Base-by-base conservation (phyloP, 192 early-diverging fungal genomes). In the Gamsiella multidivaricata region DNA sequence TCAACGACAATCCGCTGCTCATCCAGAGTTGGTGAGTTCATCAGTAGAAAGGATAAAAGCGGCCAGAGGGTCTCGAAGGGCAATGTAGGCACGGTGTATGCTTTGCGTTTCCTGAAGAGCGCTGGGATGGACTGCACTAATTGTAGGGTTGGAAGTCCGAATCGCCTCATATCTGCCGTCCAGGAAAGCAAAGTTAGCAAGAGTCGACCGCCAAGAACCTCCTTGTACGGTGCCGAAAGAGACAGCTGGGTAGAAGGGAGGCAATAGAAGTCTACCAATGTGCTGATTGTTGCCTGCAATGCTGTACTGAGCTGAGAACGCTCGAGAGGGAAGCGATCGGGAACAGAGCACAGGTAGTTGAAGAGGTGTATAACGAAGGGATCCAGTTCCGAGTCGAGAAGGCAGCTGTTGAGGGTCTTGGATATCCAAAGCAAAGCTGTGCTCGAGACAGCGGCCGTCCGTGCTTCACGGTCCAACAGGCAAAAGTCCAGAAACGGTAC, bases 1-100 rank as follows among this genome's bases (percentile, higher is more conserved):
- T 71, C 54, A 5, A 86, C 55, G 8, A 85, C 50, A 20, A 82
- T 41, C 1, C 22, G 29, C 61, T 88, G 87, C 32, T 83, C 81
- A 43, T 84, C 82, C 5, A 80, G 46, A 33, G 85, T 86, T 2
- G 82, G 76, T 4, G 82, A 66, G 52, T 76, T 75, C 52, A 85
- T 54, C 5, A 88, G 59, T 7, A 87, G 25, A 60, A 63, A 83
- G 11, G 84, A 82, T 3, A 88, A 58, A 5, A 70, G 43, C 2
- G 75, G 60, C 85, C 84, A 85, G 1, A 85, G 29, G 1, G 65
- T 55, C 9, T 80, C 50, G 49, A 70, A 59, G n/a, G 71, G 60
- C 3, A 70, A 65, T 2, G 54, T 43, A 1, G 74, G 74, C 0
- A 31, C 43, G 10, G 26, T 22, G 20, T 69, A 69, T 26, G 61